Conservation (phyloP, 148 eudicot species). For the Diospyros kaki region DNA sequence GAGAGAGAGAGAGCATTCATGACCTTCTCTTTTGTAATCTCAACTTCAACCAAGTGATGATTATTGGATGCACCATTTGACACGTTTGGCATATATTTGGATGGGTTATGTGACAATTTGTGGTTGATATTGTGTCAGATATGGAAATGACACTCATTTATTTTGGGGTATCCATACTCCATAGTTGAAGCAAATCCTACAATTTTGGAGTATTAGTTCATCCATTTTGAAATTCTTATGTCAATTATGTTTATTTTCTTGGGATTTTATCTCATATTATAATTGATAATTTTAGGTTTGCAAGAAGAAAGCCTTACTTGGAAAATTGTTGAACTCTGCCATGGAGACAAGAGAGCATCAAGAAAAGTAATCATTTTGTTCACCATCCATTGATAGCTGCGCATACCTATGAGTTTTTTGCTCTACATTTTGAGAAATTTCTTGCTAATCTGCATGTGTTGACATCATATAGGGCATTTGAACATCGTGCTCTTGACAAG, state of each 20-base stretch:
- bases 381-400: neutral
- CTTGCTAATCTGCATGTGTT: conserved; percentile 13
- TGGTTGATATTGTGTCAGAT: no score
- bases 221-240: no score
- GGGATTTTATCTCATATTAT: conserved; percentile 18
- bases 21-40: no score
- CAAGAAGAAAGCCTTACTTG: conserved; percentile 37
- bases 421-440: neutral
- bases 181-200: no score
- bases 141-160: neutral
- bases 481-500: conserved; percentile 53
- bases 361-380: conserved; percentile 43
- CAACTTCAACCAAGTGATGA: no score
- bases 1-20: no score
- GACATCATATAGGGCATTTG: conserved; percentile 43
- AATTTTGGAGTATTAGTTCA: no score
- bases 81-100: no score
- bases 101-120: no score
- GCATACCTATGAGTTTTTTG: conserved; percentile 1
- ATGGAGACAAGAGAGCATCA: conserved; percentile 42
- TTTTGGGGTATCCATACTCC: no score
- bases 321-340: conserved; percentile 38
- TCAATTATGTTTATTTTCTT: neutral
- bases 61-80: no score
- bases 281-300: conserved; percentile 30